Conservation (phyloP, 1,139 yeast species). For the Blastobotrys indianensis region DNA sequence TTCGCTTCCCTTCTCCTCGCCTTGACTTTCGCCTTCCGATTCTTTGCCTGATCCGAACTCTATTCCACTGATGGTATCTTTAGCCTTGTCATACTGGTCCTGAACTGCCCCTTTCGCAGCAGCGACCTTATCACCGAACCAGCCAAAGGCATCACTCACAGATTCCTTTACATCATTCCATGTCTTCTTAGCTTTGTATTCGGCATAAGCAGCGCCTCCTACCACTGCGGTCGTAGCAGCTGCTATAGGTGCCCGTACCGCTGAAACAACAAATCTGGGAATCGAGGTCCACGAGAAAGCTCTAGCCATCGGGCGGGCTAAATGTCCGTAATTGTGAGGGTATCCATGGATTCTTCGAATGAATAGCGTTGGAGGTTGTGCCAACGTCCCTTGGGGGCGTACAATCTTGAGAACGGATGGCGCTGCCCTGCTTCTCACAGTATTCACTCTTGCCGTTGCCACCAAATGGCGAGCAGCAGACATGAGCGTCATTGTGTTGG, state of each 20-base stretch:
- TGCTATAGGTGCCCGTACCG: conserved; percentile 48
- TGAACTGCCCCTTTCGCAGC: conserved; percentile 24
- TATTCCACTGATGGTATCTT: conserved; percentile 3
- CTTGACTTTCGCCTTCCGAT: conserved; percentile 10
- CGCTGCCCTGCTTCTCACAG: background rate
- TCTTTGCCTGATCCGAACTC: conserved; percentile 12
- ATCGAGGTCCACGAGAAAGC: conserved; percentile 16
- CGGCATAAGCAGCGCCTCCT: conserved; percentile 90
- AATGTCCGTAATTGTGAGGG: background rate
- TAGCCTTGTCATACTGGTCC: conserved; percentile 12
- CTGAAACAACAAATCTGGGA: conserved; percentile 50
- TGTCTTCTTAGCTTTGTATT: conserved; percentile 88
- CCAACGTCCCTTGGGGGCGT: conserved; percentile 4
- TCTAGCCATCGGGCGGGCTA: conserved; percentile 3
- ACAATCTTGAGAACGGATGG: background rate
- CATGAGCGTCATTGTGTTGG: conserved; percentile 2
- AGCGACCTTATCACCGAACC: conserved; percentile 43
- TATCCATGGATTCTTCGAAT: conserved; percentile 4
- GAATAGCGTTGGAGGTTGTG: conserved; percentile 4
- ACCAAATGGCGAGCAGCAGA: conserved; percentile 9
- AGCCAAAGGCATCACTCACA: conserved; percentile 48
- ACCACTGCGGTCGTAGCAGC: conserved; percentile 87
- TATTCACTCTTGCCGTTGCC: conserved; percentile 2
- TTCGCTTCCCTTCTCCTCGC: conserved; percentile 12
- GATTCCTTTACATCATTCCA: conserved; percentile 63